Evolutionary conservation across 2,329 filamentous ascomycete species (phyloP).

Genomic region (Purpureocillium lavendulum): DNA sequence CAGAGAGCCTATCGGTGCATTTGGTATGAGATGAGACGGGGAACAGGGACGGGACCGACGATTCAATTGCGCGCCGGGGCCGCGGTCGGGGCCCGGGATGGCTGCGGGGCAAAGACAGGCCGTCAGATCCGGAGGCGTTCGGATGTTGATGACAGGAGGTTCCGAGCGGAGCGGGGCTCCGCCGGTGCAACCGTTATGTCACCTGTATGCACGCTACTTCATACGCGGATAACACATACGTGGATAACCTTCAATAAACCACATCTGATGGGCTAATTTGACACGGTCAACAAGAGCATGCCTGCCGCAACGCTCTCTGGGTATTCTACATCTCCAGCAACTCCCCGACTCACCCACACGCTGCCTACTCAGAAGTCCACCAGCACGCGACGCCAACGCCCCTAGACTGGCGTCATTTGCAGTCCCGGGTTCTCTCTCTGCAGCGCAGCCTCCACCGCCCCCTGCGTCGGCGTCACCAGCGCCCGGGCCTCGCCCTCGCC

Average conservation of each 20-base stretch:
- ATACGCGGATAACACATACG: no score
- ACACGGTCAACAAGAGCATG: no score
- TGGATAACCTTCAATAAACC: no score
- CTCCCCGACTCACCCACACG: no score
- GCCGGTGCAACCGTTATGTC: no score
- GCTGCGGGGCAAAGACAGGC: background rate
- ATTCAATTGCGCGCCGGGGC: background rate
- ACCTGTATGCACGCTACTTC: no score
- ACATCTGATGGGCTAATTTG: no score
- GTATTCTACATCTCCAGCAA: no score
- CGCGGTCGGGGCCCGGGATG: background rate
- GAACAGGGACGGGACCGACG: background rate
- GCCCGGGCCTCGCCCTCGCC: constrained; percentile 14
- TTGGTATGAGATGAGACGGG: background rate
- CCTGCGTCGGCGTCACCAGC: constrained; percentile 13
- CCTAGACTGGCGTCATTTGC: constrained; percentile 13
- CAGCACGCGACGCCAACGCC: no score
- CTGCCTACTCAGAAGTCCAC: no score
- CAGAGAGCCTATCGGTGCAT: background rate
- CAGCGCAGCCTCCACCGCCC: constrained; percentile 18
- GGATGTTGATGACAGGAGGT: background rate
- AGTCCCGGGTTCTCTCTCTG: constrained; percentile 23
- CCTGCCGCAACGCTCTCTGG: no score
- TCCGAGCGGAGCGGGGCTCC: background rate
- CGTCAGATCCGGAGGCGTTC: constrained; percentile 1